phyloP scores from a whole-genome alignment of 2,329 filamentous ascomycete genomes.

The Dactylellina cionopaga region DNA sequence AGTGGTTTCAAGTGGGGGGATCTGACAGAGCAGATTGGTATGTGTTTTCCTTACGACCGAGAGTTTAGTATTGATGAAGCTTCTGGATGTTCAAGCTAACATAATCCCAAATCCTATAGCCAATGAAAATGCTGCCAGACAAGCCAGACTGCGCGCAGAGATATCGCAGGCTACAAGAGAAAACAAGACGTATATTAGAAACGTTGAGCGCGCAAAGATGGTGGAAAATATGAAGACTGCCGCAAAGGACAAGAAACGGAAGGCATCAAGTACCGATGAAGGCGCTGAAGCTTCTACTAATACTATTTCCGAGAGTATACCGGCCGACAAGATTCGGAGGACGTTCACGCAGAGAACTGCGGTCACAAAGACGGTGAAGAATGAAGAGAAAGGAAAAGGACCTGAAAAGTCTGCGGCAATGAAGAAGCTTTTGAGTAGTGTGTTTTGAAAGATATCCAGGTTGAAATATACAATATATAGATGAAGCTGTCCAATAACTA shows the following conservation, averaged over 20 bases:
- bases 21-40: conserved; percentile 59
- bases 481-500: neutral
- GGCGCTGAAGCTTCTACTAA: conserved; percentile 54
- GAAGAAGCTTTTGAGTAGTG: conserved; percentile 71
- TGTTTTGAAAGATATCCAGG: conserved; percentile 65
- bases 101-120: conserved; percentile 67
- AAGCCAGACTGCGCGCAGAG: conserved; percentile 79
- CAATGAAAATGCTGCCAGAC: conserved; percentile 81
- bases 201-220: conserved; percentile 83
- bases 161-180: conserved; percentile 79
- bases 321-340: conserved; percentile 61
- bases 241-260: conserved; percentile 65
- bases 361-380: conserved; percentile 64
- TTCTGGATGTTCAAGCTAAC: neutral
- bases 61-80: neutral
- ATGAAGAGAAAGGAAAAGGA: conserved; percentile 57
- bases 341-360: conserved; percentile 75
- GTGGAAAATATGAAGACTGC: conserved; percentile 73
- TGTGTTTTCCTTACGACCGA: neutral
- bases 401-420: conserved; percentile 68
- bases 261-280: conserved; percentile 62
- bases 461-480: neutral
- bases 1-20: conserved; percentile 83
- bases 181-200: conserved; percentile 82
- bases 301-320: conserved; percentile 44